phyloP scores from a whole-genome alignment of 441 rosid genomes.

The Corymbia citriodora region DNA sequence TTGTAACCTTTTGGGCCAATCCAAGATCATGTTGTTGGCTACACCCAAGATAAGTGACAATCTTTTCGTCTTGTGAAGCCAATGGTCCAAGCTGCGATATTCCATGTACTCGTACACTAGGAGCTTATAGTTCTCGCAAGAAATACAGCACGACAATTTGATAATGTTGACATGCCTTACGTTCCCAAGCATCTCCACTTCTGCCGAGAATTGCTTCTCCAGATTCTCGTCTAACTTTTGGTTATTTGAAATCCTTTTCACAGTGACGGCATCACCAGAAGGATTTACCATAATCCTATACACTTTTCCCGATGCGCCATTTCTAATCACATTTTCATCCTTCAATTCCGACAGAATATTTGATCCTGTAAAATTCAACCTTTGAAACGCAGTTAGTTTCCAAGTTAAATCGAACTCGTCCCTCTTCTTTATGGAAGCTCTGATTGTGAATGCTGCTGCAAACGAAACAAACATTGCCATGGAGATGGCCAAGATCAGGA shows the following conservation, averaged over 20 bases:
- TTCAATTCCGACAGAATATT: conserved; percentile 18
- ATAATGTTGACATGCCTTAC: background rate
- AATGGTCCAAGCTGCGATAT: background rate
- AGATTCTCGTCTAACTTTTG: background rate
- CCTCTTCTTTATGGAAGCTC: conserved; percentile 12
- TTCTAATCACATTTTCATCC: conserved; percentile 33
- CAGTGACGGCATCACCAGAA: conserved; percentile 26
- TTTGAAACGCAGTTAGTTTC: conserved; percentile 26
- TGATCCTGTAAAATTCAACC: conserved; percentile 20
- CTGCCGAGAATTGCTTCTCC: background rate
- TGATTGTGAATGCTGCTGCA: background rate
- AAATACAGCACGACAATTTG: background rate
- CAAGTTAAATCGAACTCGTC: background rate
- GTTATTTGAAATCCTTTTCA: conserved; percentile 18
- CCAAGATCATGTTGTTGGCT: background rate
- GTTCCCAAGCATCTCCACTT: background rate
- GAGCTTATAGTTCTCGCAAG: background rate
- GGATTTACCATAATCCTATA: conserved; percentile 20
- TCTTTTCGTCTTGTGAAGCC: background rate
- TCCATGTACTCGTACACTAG: background rate
- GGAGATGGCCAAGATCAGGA: background rate
- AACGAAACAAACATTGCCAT: background rate
- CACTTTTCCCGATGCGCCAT: conserved; percentile 54
- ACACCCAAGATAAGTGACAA: accelerated
- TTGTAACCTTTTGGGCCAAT: background rate